Evolutionary conservation across 148 eudicot species (phyloP).

Genomic region (Cornus kousa): DNA sequence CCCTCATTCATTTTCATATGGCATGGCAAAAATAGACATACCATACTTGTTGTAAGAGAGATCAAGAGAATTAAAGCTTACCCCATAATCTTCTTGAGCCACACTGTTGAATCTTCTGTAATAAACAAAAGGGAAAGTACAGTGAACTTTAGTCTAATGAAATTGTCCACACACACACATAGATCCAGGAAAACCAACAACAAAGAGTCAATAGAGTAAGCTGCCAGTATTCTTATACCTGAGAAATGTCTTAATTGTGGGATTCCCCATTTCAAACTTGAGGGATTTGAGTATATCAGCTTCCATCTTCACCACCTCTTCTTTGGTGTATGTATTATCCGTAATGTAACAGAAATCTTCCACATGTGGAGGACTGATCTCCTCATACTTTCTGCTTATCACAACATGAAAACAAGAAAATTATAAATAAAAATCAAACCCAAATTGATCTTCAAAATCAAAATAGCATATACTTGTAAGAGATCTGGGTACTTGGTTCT

Average conservation of each 20-base stretch:
- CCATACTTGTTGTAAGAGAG: neutral
- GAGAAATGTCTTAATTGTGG: slow-evolving; percentile 71
- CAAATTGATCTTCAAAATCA: neutral
- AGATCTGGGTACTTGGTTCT: neutral
- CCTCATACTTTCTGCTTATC: slow-evolving; percentile 73
- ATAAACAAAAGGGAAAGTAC: slow-evolving; percentile 7
- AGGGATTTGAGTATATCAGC: slow-evolving; percentile 68
- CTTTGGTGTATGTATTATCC: slow-evolving; percentile 75
- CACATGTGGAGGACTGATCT: slow-evolving; percentile 73
- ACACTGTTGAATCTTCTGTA: slow-evolving; percentile 59
- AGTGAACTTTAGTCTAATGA: slow-evolving; percentile 6
- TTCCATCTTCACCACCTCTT: slow-evolving; percentile 88
- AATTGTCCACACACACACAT: neutral
- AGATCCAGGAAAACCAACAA: neutral
- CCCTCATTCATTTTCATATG: neutral
- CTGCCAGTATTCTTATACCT: slow-evolving; percentile 36
- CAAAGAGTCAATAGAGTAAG: neutral
- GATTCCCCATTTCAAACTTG: slow-evolving; percentile 70
- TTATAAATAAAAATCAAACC: neutral
- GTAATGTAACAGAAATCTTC: slow-evolving; percentile 80
- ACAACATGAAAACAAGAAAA: neutral
- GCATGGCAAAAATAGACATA: neutral
- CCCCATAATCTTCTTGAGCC: slow-evolving; percentile 53
- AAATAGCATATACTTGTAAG: neutral
- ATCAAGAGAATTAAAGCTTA: slow-evolving; percentile 18